Conservation (phyloP, 1,284 basidiomycete genomes). For the Psilocybe mexicana region DNA sequence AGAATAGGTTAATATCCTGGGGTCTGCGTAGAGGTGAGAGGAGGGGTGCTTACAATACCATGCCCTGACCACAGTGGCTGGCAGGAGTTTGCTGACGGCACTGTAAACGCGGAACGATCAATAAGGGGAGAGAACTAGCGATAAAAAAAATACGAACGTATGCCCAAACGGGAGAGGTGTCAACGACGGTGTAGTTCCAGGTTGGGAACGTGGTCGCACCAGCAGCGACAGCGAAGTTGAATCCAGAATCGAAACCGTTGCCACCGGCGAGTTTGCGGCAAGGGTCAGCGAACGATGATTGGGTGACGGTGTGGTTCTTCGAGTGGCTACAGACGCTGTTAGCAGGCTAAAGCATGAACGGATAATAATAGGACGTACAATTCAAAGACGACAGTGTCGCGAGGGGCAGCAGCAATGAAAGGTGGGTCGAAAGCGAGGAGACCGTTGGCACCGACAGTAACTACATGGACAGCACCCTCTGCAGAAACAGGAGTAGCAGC, state of each 20-base stretch:
- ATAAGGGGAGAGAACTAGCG: background rate
- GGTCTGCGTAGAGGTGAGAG: background rate
- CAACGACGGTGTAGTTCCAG: slow-evolving; percentile 55
- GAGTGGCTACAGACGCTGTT: slow-evolving; percentile 38
- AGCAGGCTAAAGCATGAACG: background rate
- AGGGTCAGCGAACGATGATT: slow-evolving; percentile 61
- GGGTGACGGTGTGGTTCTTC: slow-evolving; percentile 72
- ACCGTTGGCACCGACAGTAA: slow-evolving; percentile 53
- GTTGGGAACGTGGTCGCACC: slow-evolving; percentile 48
- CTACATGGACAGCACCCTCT: slow-evolving; percentile 43
- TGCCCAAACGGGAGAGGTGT: slow-evolving; percentile 52
- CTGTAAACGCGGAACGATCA: slow-evolving; percentile 27
- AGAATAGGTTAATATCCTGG: background rate
- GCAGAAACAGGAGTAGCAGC: slow-evolving; percentile 48
- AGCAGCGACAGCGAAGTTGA: slow-evolving; percentile 49
- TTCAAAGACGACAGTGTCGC: slow-evolving; percentile 55
- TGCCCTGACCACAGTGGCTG: slow-evolving; percentile 49
- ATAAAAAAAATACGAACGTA: slow-evolving; percentile 29
- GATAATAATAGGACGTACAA: slow-evolving; percentile 43
- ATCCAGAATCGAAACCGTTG: slow-evolving; percentile 58
- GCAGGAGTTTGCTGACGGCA: slow-evolving; percentile 42
- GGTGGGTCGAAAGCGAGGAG: slow-evolving; percentile 52
- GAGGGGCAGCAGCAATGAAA: slow-evolving; percentile 46
- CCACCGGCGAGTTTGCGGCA: slow-evolving; percentile 48
- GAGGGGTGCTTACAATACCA: slow-evolving; percentile 47